phyloP scores from a whole-genome alignment of 495 filamentous ascomycete species.

The Aspergillus biplanus region DNA sequence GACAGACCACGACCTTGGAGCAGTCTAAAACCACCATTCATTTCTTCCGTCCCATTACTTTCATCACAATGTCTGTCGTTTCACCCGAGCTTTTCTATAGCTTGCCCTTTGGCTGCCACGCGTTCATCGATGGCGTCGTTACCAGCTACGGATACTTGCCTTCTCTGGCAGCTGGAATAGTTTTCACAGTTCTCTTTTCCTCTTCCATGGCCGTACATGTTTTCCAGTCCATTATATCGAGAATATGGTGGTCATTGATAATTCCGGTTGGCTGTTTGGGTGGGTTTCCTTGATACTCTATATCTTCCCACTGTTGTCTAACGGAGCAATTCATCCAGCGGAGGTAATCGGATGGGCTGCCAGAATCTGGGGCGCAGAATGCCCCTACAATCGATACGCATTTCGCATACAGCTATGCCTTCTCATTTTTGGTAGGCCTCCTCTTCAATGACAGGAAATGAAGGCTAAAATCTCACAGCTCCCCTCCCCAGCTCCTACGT shows the following conservation, averaged over 20 bases:
- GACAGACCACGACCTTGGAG: too few species aligned
- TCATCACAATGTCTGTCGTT: too few species aligned
- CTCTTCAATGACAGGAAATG: too few species aligned
- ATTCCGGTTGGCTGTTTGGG: conserved; percentile 54
- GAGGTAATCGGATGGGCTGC: conserved; percentile 64
- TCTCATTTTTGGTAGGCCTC: conserved; percentile 58
- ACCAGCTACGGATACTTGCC: conserved; percentile 60
- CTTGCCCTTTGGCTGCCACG: conserved; percentile 29
- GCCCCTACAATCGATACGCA: conserved; percentile 56
- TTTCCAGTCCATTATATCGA: conserved; percentile 50
- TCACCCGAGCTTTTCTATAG: too few species aligned
- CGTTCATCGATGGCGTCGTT: conserved; percentile 31
- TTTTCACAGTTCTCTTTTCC: conserved; percentile 57
- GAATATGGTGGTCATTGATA: conserved; percentile 56
- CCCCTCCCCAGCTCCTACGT: conserved; percentile 51
- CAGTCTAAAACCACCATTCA: too few species aligned
- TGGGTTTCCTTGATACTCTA: conserved; percentile 20
- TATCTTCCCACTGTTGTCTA: not conserved
- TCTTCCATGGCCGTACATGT: conserved; percentile 54
- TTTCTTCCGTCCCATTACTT: too few species aligned
- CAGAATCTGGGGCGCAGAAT: conserved; percentile 57
- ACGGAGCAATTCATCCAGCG: conserved; percentile 28
- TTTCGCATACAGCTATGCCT: conserved; percentile 66
- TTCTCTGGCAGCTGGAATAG: conserved; percentile 56
- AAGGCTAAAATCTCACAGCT: too few species aligned